Evolutionary conservation across 2,329 filamentous ascomycete genomes (phyloP).

Genomic region (Hymenoscyphus occultus): DNA sequence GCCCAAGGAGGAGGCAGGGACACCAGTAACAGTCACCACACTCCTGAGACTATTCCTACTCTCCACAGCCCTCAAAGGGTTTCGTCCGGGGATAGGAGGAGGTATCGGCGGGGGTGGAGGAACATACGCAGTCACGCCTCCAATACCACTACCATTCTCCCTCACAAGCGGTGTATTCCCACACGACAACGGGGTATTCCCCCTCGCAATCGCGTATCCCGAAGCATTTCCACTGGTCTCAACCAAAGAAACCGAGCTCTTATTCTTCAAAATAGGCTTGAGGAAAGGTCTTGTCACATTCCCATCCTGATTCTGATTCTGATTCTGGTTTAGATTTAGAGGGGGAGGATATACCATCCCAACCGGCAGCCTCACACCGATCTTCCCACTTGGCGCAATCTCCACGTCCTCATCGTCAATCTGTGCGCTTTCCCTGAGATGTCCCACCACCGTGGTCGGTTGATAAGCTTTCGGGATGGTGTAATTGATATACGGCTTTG

Average conservation of each 20-base stretch:
- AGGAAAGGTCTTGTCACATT: conserved; percentile 14
- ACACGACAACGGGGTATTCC: neutral
- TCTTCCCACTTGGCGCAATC: conserved; percentile 16
- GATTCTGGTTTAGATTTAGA: conserved; percentile 17
- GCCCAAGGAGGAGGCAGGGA: too few species aligned
- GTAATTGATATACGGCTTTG: conserved; percentile 23
- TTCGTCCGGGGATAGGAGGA: conserved; percentile 25
- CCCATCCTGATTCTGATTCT: neutral
- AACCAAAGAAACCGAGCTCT: conserved; percentile 25
- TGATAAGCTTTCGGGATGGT: conserved; percentile 32
- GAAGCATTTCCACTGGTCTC: conserved; percentile 16
- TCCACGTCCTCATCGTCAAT: conserved; percentile 42
- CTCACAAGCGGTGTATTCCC: neutral
- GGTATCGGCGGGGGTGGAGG: conserved; percentile 25
- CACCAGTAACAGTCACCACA: conserved; percentile 16
- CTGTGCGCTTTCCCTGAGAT: conserved; percentile 50
- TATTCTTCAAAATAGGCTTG: conserved; percentile 33
- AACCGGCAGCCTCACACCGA: conserved; percentile 26
- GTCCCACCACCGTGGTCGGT: conserved; percentile 36
- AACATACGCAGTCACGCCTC: conserved; percentile 8
- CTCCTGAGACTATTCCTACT: conserved; percentile 27
- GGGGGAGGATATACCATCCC: conserved; percentile 22
- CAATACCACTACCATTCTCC: too few species aligned
- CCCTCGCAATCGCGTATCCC: neutral
- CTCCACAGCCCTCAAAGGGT: conserved; percentile 23